These are phyloP conservation scores for Pseudozyma sp. DNA, from an alignment of 1,284 basidiomycete genomes.

Conservation along the genomic window DNA sequence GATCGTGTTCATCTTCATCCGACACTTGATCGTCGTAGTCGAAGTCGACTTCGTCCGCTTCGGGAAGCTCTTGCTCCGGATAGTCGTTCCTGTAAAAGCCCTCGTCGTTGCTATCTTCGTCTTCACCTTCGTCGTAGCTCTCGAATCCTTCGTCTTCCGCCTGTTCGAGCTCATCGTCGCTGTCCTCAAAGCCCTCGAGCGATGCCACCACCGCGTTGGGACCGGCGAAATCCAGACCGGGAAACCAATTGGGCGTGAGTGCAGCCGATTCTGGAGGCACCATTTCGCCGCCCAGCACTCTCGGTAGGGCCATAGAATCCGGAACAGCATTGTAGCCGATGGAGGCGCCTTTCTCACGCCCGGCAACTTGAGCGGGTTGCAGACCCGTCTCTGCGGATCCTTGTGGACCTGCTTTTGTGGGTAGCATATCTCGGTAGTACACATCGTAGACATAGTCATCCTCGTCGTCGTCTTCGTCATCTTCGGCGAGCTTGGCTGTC, in stretches of 20 bases:
- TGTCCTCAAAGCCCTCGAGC: constrained; percentile 41
- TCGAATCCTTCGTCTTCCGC: constrained; percentile 44
- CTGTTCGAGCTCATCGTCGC: constrained; percentile 43
- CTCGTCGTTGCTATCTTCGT: constrained; percentile 67
- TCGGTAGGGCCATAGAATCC: constrained; percentile 34
- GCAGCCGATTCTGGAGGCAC: constrained; percentile 32
- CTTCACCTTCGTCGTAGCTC: constrained; percentile 60
- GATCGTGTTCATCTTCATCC: constrained; percentile 43
- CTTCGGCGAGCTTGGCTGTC: background rate
- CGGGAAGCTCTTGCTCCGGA: constrained; percentile 58
- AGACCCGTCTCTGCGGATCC: constrained; percentile 38
- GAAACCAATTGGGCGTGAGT: constrained; percentile 20
- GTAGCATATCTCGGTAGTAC: constrained; percentile 60
- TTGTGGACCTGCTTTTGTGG: constrained; percentile 37
- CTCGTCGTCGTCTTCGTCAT: constrained; percentile 28
- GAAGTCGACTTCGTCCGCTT: constrained; percentile 56
- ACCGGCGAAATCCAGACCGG: constrained; percentile 36
- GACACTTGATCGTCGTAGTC: constrained; percentile 38
- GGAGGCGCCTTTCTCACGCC: constrained; percentile 37
- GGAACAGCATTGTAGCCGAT: constrained; percentile 26
- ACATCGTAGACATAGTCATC: constrained; percentile 66
- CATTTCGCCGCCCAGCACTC: constrained; percentile 43
- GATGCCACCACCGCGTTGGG: constrained; percentile 36
- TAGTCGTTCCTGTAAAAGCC: constrained; percentile 67
- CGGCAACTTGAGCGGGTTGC: constrained; percentile 39